Evolutionary conservation across 202 grass and related monocot species (phyloP).

Genomic region (Setaria italica): DNA sequence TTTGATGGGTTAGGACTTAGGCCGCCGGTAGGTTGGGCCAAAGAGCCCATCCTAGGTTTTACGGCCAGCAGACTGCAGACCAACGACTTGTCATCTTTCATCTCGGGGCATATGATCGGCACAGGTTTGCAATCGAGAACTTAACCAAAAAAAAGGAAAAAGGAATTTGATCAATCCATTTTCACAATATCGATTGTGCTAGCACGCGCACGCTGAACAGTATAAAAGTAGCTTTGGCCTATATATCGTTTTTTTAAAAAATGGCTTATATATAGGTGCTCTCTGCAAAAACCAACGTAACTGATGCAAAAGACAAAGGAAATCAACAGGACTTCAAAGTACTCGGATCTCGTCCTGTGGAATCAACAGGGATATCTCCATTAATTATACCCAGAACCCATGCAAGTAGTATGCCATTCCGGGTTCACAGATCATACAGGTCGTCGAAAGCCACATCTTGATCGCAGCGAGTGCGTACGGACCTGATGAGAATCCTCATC

Average conservation of each 20-base stretch:
- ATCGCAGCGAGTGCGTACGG: not conserved
- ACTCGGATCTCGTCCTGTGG: not conserved
- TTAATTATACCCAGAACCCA: not conserved
- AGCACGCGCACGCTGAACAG: no score
- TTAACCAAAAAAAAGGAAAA: no score
- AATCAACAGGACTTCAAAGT: not conserved
- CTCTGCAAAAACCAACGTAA: not conserved
- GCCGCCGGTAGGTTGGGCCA: not conserved
- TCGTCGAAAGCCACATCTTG: no score
- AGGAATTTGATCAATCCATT: no score
- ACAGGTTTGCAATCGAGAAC: no score
- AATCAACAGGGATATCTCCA: not conserved
- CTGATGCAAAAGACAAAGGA: not conserved
- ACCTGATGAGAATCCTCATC: slow-evolving; percentile 10
- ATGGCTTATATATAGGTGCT: no score
- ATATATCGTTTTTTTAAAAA: no score
- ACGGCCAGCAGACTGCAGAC: no score
- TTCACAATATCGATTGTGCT: no score
- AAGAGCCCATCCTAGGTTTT: not conserved
- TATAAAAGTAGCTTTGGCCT: no score
- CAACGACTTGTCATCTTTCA: no score
- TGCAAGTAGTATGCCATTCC: not conserved
- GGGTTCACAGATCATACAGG: not conserved
- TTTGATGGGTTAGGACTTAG: not conserved
- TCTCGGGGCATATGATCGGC: not conserved